Base-by-base conservation (phyloP, 306 rosid genomes). In the Castanea mollissima region DNA sequence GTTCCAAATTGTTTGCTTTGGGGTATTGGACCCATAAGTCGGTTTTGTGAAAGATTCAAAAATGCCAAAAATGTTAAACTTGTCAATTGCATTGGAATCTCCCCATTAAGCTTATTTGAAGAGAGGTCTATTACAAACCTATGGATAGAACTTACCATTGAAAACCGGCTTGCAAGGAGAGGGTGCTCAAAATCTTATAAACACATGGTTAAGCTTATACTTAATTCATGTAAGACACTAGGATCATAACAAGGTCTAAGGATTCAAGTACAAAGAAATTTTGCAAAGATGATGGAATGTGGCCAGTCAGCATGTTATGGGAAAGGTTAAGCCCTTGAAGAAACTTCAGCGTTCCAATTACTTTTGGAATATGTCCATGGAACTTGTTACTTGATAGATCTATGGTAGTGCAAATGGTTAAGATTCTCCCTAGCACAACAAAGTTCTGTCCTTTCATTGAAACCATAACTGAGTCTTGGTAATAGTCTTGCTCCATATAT, bases 351-450 rank as follows among this genome's bases (percentile, higher is more conserved):
- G 34, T 71, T 55, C 86, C 89, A 44, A 85, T 52, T 7, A 20
- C 34, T 10, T 19, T 0, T 4, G 87, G 86, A 35, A 89, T 78
- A 44, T 78, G 65, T 14, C 88, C 90, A 2, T 35, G 68, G 55
- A 89, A 86, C 23, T 23, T 62, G 51, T 89, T 86, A 10, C 77
- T 86, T n/a, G 90, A 86, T 0, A 86, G 34, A 64, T 88, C 92
- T 29, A 86, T 80, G 1, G 75, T 18, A 35, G 78, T 86, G 46
- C 80, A 82, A 14, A 34, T 69, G 2, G 27, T 44, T 13, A 55
- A 55, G 23, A 84, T 82, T 69, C 57, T 84, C 2, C 0, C 44
- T 5, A 84, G 34, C 20, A 78, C 71, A 2, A 1, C 21, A 21
- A 21, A 5, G 0, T 0, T 2, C 0, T 2, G 1, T 19, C 87